A percentile compares a stretch with the other conserved stretches of the same genome.
phyloP scores from a whole-genome alignment of 192 early-diverging fungal species.

The Diversispora epigaea region DNA sequence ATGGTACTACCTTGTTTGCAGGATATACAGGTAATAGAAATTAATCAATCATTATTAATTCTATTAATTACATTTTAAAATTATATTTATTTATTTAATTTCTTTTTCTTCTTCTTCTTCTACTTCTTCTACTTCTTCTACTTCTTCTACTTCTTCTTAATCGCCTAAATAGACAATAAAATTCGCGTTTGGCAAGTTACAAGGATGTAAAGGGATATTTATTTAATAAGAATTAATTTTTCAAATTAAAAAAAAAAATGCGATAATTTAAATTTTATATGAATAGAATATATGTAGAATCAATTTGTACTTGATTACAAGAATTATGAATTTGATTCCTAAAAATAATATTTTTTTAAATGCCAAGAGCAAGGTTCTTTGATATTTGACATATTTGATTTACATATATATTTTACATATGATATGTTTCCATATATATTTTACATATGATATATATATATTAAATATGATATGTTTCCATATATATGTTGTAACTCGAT shows the following conservation, averaged over 20 bases:
- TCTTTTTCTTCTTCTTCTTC: neutral
- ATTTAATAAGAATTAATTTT: neutral
- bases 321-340: no score
- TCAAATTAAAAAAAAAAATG: neutral
- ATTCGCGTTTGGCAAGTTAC: conserved; percentile 64
- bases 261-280: neutral
- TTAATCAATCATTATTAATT: conserved; percentile 34
- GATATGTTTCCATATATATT: no score
- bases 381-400: no score
- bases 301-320: no score
- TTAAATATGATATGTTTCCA: no score
- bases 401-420: no score
- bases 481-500: no score
- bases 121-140: neutral
- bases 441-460: no score
- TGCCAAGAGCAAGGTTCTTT: no score
- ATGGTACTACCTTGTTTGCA: conserved; percentile 96
- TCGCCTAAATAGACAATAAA: conserved; percentile 19
- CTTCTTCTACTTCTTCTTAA: neutral
- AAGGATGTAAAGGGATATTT: neutral
- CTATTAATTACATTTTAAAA: neutral
- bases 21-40: conserved; percentile 90
- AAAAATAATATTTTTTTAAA: no score
- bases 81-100: neutral
- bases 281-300: neutral